Conservation (phyloP, 345 rosid species). For the Erodium maritimum region DNA sequence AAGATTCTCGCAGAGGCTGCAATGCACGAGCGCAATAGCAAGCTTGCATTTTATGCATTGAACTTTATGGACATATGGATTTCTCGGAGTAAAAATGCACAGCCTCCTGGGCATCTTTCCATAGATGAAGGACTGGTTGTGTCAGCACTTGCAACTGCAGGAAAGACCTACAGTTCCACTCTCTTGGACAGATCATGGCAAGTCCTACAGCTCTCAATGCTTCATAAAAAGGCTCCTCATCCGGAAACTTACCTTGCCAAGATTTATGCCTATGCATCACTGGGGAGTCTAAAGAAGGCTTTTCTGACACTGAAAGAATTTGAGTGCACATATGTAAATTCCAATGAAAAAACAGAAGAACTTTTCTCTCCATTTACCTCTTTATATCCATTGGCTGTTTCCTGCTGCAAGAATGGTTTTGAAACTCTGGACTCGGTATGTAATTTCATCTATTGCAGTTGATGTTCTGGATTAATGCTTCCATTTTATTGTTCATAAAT, state of each 20-base stretch:
- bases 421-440: constrained; percentile 78
- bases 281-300: constrained; percentile 70
- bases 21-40: constrained; percentile 59
- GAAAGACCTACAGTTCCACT: constrained; percentile 53
- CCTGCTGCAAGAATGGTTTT: constrained; percentile 78
- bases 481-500: no score
- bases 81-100: constrained; percentile 53
- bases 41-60: constrained; percentile 60
- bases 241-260: constrained; percentile 67
- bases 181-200: constrained; percentile 80
- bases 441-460: constrained; percentile 4
- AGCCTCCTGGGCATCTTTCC: constrained; percentile 46
- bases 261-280: constrained; percentile 61
- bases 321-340: constrained; percentile 48
- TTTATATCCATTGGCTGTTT: constrained; percentile 60
- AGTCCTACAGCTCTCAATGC: constrained; percentile 50
- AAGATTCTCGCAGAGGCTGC: constrained; percentile 59
- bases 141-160: constrained; percentile 75
- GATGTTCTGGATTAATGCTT: no score
- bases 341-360: constrained; percentile 26
- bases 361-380: constrained; percentile 83
- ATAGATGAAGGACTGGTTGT: constrained; percentile 81
- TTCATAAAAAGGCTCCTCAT: constrained; percentile 53
- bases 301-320: constrained; percentile 55
- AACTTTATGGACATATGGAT: constrained; percentile 86